A percentile compares a stretch with the other conserved stretches of the same genome.
Evolutionary conservation across 1,139 yeast genomes (phyloP).

Genomic region (Saccharomycopsis crataegensis): DNA sequence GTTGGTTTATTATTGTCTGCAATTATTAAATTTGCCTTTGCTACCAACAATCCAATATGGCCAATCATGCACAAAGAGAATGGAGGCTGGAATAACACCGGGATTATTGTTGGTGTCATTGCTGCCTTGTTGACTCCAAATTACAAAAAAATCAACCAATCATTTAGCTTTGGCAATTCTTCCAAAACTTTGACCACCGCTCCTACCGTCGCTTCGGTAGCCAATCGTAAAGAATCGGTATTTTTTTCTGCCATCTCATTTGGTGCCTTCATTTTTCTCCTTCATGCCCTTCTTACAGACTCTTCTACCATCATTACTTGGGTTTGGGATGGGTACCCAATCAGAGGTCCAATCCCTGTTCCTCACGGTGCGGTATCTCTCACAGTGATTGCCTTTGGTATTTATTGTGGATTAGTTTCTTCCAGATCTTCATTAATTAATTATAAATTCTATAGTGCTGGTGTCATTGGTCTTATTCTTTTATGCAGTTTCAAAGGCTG

Average conservation of each 20-base stretch:
- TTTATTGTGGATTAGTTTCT: conserved; percentile 34
- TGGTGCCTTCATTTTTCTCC: conserved; percentile 67
- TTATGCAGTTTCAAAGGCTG: conserved; percentile 56
- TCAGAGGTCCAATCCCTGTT: conserved; percentile 80
- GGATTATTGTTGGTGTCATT: conserved; percentile 57
- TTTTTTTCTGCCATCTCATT: conserved; percentile 59
- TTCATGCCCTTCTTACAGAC: conserved; percentile 73
- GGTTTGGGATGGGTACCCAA: conserved; percentile 93
- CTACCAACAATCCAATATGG: conserved; percentile 93
- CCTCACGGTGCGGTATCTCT: conserved; percentile 78
- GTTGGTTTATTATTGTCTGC: conserved; percentile 71
- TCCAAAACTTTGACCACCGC: neutral
- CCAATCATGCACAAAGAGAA: conserved; percentile 81
- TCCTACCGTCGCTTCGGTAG: conserved; percentile 19
- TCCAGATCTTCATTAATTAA: conserved; percentile 20
- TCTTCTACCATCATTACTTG: conserved; percentile 79
- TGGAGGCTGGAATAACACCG: conserved; percentile 80
- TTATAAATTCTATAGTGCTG: conserved; percentile 29
- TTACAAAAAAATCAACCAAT: conserved; percentile 23
- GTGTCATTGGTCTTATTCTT: conserved; percentile 43
- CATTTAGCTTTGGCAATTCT: conserved; percentile 8
- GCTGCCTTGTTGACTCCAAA: conserved; percentile 51
- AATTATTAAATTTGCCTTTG: conserved; percentile 64
- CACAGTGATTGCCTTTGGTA: conserved; percentile 51
- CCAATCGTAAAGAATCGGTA: conserved; percentile 31